phyloP scores from a whole-genome alignment of 257 asterid genomes.

The Henckelia pumila region DNA sequence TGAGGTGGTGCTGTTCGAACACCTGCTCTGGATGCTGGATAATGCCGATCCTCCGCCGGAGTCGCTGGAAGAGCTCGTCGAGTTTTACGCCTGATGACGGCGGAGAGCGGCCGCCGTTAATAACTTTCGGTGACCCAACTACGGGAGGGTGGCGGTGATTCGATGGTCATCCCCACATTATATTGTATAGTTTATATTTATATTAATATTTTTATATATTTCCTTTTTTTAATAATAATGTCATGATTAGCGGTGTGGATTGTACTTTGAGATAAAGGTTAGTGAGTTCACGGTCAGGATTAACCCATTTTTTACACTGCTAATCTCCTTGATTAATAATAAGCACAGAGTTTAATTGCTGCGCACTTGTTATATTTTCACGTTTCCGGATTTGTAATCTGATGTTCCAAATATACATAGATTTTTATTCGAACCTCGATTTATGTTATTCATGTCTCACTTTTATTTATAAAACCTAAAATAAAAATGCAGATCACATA shows the following conservation, averaged over 20 bases:
- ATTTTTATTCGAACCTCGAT: too few relatives aligned
- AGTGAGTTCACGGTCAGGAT: background rate
- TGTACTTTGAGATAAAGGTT: background rate
- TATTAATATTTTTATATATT: too few relatives aligned
- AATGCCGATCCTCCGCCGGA: conserved; percentile 91
- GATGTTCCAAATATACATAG: too few relatives aligned
- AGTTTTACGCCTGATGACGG: conserved; percentile 63
- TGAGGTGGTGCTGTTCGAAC: conserved; percentile 91
- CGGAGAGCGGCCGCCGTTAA: conserved; percentile 9
- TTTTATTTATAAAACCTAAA: too few relatives aligned
- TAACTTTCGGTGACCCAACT: conserved; percentile 22
- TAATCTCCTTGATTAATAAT: background rate
- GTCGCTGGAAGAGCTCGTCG: conserved; percentile 70
- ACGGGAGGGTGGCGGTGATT: conserved; percentile 17
- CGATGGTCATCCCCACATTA: conserved; percentile 30
- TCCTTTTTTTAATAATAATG: background rate
- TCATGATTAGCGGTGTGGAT: background rate
- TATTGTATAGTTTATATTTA: conserved; percentile 35
- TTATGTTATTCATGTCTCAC: too few relatives aligned
- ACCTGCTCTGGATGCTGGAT: conserved; percentile 79
- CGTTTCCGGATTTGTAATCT: too few relatives aligned
- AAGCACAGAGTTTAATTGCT: too few relatives aligned
- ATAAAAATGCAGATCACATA: too few relatives aligned
- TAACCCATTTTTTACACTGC: background rate
- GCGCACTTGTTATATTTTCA: background rate